Percentiles rank a stretch among this genome's conserved stretches.
Evolutionary conservation across 345 rosid species (phyloP).

Genomic region (Camelina sativa): DNA sequence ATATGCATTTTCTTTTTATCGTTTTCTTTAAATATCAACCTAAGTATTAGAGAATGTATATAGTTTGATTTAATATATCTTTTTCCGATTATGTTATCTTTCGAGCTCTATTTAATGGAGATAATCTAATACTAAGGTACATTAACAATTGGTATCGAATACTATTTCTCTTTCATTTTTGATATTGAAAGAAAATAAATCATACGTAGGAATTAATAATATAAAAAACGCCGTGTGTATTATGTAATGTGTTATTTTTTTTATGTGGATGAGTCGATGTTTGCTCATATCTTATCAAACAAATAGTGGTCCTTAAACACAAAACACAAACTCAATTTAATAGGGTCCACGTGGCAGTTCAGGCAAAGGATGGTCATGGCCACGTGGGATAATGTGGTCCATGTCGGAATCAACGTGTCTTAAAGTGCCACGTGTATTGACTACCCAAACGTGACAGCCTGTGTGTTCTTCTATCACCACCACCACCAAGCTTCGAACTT

Average conservation of each 20-base stretch:
- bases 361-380: constrained; percentile 42
- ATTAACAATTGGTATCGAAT: too few species aligned
- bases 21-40: too few species aligned
- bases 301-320: constrained; percentile 44
- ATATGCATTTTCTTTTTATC: too few species aligned
- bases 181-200: background rate
- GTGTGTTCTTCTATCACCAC: constrained; percentile 14
- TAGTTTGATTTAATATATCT: too few species aligned
- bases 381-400: constrained; percentile 46
- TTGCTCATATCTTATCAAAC: constrained; percentile 18
- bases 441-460: constrained; percentile 30
- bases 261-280: constrained; percentile 24
- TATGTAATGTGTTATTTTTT: constrained; percentile 20
- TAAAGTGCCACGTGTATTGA: constrained; percentile 35
- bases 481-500: constrained; percentile 14
- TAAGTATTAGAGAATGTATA: too few species aligned
- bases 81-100: too few species aligned
- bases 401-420: constrained; percentile 34
- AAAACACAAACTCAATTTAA: constrained; percentile 36
- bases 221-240: constrained; percentile 22
- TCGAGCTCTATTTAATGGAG: too few species aligned
- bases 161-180: background rate
- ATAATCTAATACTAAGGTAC: too few species aligned
- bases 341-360: constrained; percentile 39
- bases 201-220: background rate